Evolutionary conservation across 768 basidiomycete species (phyloP), one percentile per base, ranked within the genome.

Genomic region (Glaciozyma martinii): DNA sequence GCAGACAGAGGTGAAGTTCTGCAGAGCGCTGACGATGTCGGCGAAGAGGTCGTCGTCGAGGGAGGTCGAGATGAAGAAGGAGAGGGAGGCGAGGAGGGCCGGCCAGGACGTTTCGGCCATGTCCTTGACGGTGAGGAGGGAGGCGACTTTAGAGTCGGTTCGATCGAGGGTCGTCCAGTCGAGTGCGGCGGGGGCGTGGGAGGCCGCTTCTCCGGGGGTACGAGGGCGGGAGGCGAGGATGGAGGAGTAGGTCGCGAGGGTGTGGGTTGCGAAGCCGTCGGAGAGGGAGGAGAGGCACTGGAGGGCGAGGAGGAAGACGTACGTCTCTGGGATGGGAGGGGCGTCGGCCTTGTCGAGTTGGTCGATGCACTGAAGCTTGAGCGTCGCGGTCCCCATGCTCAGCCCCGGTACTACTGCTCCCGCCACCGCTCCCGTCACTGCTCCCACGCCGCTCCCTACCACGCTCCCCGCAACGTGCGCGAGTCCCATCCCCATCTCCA

Each of bases 291-390:
- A 82, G 13, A 97, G 81, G 72, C 88, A 92, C 72, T 97, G 92
- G 0, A 95, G 82, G 1, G 85, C 89, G 2, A 99, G 82, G 12
- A 99, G 86, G 74, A 93, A 94, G 67, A 94, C 82, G 75, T 99
- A 97, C 5, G 88, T 82, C 64, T 99, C 95, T 0, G 95, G 94
- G 60, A 97, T 92, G 0, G 84, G 81, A 0, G 95, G 95, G 0
- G 92, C 85, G 71, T 99, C 95, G 0, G 90, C 88, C 76, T 99
- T 99, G 79, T 99, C 94, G 18, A 97, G 83, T 76, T 98, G 95
- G 75, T 99, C 94, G 71, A 99, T 97, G 75, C 93, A 59, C 53
- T 62, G 47, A 46, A 62, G 65, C 43, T 71, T 66, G 57, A 58
- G 68, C 23, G 64, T 64, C 62, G 66, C 65, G 8, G 54, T 49